A percentile compares a stretch with the other conserved stretches of the same genome.
phyloP scores from a whole-genome alignment of 164 flowering plant species.

The Brasenia schreberi region DNA sequence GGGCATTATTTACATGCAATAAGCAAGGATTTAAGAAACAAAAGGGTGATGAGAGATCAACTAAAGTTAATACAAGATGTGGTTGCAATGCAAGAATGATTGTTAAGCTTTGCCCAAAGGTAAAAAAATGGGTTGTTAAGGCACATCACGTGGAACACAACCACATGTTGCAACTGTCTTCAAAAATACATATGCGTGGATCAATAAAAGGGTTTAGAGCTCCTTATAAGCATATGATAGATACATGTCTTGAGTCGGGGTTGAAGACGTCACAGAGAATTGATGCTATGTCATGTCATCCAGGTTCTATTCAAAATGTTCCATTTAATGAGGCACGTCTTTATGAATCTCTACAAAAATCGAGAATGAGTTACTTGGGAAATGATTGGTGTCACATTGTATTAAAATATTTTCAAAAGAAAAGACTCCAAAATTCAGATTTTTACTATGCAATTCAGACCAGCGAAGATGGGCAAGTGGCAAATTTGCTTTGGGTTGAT shows the following conservation, averaged over 20 bases:
- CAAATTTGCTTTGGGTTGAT: slow-evolving; percentile 7
- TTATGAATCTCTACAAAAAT: no score
- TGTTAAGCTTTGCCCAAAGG: not conserved
- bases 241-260: no score
- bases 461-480: slow-evolving; percentile 1
- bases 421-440: not conserved
- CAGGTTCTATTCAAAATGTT: no score
- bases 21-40: not conserved
- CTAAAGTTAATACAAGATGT: not conserved
- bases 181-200: not conserved
- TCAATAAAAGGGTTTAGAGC: no score
- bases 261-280: no score
- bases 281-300: no score
- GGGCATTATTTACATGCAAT: not conserved
- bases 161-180: not conserved
- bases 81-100: not conserved
- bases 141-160: not conserved
- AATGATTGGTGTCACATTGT: slow-evolving; percentile 1
- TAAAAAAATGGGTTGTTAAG: not conserved
- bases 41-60: not conserved
- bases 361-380: not conserved
- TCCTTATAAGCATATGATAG: no score
- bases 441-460: slow-evolving; percentile 4
- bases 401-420: slow-evolving; percentile 1
- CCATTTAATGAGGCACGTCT: no score